phyloP scores from a whole-genome alignment of 257 asterid genomes.

The Schizonepeta tenuifolia region DNA sequence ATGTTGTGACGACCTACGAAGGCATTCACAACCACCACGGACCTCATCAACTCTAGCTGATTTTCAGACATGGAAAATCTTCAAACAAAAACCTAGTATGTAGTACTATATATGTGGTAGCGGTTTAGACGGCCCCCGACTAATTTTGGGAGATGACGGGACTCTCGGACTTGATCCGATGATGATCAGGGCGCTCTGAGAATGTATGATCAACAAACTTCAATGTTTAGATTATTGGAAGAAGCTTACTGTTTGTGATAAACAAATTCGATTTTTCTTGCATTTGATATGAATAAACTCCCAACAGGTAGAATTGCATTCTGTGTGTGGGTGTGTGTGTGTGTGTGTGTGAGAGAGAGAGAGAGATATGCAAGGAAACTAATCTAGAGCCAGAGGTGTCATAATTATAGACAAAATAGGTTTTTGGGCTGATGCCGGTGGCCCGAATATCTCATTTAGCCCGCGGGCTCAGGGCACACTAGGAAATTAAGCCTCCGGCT shows the following conservation, averaged over 20 bases:
- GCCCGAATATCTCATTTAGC: background rate
- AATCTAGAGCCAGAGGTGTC: background rate
- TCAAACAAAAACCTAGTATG: background rate
- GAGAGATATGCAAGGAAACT: background rate
- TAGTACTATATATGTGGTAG: constrained; percentile 12
- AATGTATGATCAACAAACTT: constrained; percentile 33
- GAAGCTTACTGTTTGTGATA: background rate
- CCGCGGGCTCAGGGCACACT: background rate
- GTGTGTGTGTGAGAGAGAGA: background rate
- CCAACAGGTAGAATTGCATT: background rate
- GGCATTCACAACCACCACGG: constrained; percentile 86
- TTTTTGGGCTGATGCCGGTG: background rate
- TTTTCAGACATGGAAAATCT: background rate
- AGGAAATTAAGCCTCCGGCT: no score
- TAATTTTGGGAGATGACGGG: constrained; percentile 13
- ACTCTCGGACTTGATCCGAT: background rate
- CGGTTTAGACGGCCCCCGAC: constrained; percentile 7
- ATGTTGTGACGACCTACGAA: constrained; percentile 86
- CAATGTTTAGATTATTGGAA: constrained; percentile 19
- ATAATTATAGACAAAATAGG: no score
- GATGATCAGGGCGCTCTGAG: constrained; percentile 19
- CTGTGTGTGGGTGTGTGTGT: background rate
- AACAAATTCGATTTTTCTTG: constrained; percentile 22
- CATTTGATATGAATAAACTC: background rate
- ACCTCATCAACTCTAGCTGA: constrained; percentile 45